A percentile compares a stretch with the other conserved stretches of the same genome.
phyloP scores from a whole-genome alignment of 768 basidiomycete species.

The Leccinum aurantiacum region DNA sequence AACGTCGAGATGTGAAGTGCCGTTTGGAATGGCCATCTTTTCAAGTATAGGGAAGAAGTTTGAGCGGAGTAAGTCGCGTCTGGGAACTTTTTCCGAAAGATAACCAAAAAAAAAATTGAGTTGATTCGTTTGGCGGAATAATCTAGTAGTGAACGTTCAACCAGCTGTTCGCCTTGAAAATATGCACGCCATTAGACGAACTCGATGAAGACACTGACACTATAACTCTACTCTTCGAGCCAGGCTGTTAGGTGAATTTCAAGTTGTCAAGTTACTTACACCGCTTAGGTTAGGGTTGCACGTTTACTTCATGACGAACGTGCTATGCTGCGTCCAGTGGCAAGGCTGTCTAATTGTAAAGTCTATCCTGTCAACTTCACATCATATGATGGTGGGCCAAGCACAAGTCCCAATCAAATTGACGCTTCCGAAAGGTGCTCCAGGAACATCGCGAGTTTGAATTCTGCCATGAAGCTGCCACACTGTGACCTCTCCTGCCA shows the following conservation, averaged over 20 bases:
- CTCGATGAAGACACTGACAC: background rate
- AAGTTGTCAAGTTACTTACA: background rate
- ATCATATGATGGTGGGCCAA: background rate
- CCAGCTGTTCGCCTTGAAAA: background rate
- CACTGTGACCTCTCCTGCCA: background rate
- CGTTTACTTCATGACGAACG: constrained; percentile 11
- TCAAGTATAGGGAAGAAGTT: constrained; percentile 11
- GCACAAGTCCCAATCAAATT: background rate
- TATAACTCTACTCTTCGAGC: background rate
- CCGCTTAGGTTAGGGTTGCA: constrained; percentile 7
- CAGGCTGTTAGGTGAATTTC: background rate
- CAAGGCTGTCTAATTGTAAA: background rate
- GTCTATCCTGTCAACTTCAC: background rate
- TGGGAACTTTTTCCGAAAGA: background rate
- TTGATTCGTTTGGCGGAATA: background rate
- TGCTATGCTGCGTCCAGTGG: background rate
- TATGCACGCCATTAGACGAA: background rate
- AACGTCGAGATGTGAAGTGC: constrained; percentile 31
- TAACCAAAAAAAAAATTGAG: background rate
- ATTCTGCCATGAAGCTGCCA: constrained; percentile 7
- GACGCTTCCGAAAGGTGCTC: background rate
- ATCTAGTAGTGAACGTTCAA: background rate
- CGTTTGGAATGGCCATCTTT: constrained; percentile 48
- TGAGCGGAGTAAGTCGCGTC: background rate
- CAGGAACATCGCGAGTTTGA: constrained; percentile 8